Evolutionary conservation across 805 yeast species (phyloP).

Genomic region (Pichia rugopelliculosa): DNA sequence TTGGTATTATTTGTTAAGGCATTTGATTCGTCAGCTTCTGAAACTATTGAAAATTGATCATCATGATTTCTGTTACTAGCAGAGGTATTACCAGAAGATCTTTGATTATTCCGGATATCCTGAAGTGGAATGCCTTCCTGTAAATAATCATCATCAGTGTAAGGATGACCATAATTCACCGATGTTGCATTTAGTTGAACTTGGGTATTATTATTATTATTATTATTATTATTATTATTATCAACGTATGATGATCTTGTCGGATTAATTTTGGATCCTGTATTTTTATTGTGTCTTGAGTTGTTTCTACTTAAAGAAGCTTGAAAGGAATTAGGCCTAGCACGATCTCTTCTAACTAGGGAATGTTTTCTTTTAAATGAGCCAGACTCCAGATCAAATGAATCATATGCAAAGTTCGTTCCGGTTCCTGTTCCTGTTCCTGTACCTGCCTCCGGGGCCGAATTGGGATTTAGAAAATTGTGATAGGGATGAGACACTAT

Average conservation of each 20-base stretch:
- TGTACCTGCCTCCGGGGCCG: background rate
- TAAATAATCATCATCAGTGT: background rate
- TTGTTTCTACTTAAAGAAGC: conserved; percentile 2
- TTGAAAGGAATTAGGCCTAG: conserved; percentile 21
- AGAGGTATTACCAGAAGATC: background rate
- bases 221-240: background rate
- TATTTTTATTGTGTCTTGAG: conserved; percentile 4
- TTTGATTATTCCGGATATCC: background rate
- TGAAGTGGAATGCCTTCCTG: conserved; percentile 4
- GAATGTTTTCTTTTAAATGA: conserved; percentile 50
- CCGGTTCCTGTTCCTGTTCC: background rate
- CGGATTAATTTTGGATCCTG: background rate
- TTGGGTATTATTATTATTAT: background rate
- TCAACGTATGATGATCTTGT: conserved; percentile 4
- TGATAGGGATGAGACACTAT: background rate
- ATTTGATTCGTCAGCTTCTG: background rate
- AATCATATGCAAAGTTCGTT: conserved; percentile 3
- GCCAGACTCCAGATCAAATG: conserved; percentile 28
- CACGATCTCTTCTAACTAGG: conserved; percentile 79
- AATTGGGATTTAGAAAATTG: background rate
- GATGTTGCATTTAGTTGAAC: too few species aligned
- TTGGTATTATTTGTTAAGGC: background rate
- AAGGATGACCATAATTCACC: background rate
- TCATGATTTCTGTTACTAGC: background rate
- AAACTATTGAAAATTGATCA: background rate